Evolutionary conservation across 768 basidiomycete species (phyloP), one percentile per base, ranked within the genome.

Genomic region (Mrakia frigida): DNA sequence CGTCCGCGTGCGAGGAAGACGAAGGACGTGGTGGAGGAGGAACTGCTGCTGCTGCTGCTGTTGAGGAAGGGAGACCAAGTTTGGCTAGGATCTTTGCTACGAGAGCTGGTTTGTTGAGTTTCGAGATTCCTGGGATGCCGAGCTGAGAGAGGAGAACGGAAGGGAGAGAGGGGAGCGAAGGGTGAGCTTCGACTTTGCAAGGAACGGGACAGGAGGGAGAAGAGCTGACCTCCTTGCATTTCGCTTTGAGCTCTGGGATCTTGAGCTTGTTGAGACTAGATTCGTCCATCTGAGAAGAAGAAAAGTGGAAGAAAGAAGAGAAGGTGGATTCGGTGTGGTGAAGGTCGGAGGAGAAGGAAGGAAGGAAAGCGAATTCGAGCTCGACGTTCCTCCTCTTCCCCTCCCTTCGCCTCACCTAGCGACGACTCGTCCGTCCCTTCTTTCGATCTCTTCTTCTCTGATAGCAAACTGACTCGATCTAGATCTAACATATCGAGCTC

Each of bases 211-310:
- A 18, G 33, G 23, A 25, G 23, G 4, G 21, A 53, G 6, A 23
- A n/a, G 23, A 7, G 53, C 65, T 35, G 3, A 70, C 74, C 67
- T 70, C 67, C 50, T 75, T 75, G 68, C 74, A 75, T 21, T 59
- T 59, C 0, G 67, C 74, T 35, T 70, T 75, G 1, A 75, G 68
- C 14, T 69, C 68, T 2, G 52, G 68, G 6, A 75, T 25, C 68
- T 60, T 70, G 39, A 75, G 65, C 53, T 60, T 70, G 46, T 69
- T 56, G 28, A 75, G 53, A 10, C 35, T 5, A 25, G 67, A 9
- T 50, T 52, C 33, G n/a, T 75, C 74, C 74, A 75, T 75, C 25
- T 2, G 43, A 46, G 43, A 46, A 14, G 33, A 50, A 25, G 35
- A 59, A 41, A 16, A 14, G 35, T 16, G 3, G 21, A 41, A 23